Evolutionary conservation across 768 basidiomycete genomes (phyloP), one percentile per base, ranked within the genome.

Genomic region (Termitomyces sp.): DNA sequence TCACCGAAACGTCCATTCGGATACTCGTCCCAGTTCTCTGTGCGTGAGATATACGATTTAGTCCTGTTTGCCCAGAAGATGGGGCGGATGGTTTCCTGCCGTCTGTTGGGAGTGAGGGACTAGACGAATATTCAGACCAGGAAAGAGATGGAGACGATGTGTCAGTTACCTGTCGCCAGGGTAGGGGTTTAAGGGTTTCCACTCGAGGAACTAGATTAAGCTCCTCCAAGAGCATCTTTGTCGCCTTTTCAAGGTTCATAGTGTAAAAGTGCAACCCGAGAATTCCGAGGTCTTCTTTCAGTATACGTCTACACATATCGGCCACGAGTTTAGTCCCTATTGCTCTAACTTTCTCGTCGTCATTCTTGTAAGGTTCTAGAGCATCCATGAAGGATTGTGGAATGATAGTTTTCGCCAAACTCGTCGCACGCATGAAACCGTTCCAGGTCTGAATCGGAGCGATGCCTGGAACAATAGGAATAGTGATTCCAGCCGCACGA

Each of bases 1-100:
- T 98, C 97, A 66, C 97, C 97, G 69, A 96, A 99, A 64, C 97
- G 92, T 57, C 97, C 97, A 71, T 99, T 99, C 52, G 97, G 97
- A 72, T 97, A 98, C 71, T 98, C 96, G 69, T 99, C 97, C 97
- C 97, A 99, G 69, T 97, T 93, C 70, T 97, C 95, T 15, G 97
- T 98, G 55, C 96, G 89, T 8, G 92, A 92, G 48, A 98, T 79
- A 71, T 98, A 98, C 1, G 95, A 97, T 69, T 95, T 91, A 39
- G 94, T 84, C 41, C 96, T 82, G 75, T 99, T 98, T 13, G 97
- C 94, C 95, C 96, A 98, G 79, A 98, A 98, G 69, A 99, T 98
- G 3, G 97, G 97, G 36, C 97, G 89, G 63, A 96, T 98, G 50
- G 84, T 89, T 74, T 99, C 97, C 63, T 85, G 80, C 52, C 96